Percentiles rank a stretch among this genome's conserved stretches.
These are phyloP conservation scores for Trebouxia sp. DNA, from an alignment of 139 green algal genomes.

Conservation along the genomic window DNA sequence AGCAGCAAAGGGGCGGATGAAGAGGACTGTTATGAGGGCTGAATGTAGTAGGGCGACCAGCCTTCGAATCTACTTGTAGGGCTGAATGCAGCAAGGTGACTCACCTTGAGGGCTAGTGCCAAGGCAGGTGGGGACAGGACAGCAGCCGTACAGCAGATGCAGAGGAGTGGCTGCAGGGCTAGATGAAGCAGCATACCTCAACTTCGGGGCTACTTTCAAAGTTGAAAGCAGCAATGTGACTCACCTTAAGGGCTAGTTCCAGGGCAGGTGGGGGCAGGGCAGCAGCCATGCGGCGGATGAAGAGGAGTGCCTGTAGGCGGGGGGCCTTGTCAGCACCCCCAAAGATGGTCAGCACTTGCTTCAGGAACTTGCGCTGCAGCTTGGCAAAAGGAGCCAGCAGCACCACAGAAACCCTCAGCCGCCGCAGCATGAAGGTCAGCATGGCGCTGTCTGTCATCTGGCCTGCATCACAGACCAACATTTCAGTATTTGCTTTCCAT, in stretches of 20 bases:
- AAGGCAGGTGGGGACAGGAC: slow-evolving; percentile 61
- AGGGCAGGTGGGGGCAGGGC: slow-evolving; percentile 61
- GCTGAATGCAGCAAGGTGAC: neutral
- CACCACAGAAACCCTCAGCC: slow-evolving; percentile 63
- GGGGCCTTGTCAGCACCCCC: slow-evolving; percentile 56
- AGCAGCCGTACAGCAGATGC: slow-evolving; percentile 80
- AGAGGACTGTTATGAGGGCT: too few relatives aligned
- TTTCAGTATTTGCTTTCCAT: neutral
- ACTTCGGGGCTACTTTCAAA: too few relatives aligned
- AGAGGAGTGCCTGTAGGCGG: slow-evolving; percentile 77
- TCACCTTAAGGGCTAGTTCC: slow-evolving; percentile 46
- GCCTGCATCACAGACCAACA: neutral
- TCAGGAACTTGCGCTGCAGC: slow-evolving; percentile 76
- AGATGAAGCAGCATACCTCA: too few relatives aligned
- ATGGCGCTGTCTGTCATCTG: slow-evolving; percentile 71
- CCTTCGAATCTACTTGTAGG: too few relatives aligned
- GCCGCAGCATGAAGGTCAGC: slow-evolving; percentile 76
- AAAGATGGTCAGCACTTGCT: slow-evolving; percentile 75
- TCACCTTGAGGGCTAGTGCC: slow-evolving; percentile 46
- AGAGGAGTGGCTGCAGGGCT: slow-evolving; percentile 80
- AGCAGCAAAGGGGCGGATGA: too few relatives aligned
- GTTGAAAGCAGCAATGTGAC: neutral
- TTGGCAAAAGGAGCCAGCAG: slow-evolving; percentile 75
- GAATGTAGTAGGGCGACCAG: too few relatives aligned
- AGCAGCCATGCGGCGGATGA: slow-evolving; percentile 81